Base-by-base conservation (phyloP, 768 basidiomycete genomes). In the Pleurotus tuoliensis region DNA sequence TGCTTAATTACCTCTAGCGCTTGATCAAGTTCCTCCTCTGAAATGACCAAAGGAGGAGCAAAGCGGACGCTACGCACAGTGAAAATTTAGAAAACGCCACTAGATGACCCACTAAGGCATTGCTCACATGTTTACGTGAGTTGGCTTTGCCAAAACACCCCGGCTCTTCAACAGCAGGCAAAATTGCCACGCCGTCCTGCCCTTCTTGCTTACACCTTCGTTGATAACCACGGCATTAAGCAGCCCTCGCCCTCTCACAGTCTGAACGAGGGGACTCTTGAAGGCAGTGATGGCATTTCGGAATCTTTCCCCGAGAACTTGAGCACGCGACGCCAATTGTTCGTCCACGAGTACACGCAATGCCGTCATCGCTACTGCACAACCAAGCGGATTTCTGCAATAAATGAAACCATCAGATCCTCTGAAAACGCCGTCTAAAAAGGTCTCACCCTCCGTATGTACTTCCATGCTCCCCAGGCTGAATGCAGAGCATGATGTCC, bases 221-320 rank as follows among this genome's bases (percentile, higher is more conserved):
- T 98, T 87, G 55, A 98, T 92, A 20, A 98, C 90, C 24, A 99
- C 79, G 6, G 96, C 96, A 67, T 98, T 98, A 62, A 99, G 74
- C 56, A 99, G 72, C 0, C 96, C 96, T 58, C 83, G 79, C 4
- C 94, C 96, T 20, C 96, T 84, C 13, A 98, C 92, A 43, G 80
- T 77, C 62, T 82, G 78, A 56, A 97, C 80, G 54, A 93, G 78
- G 0, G 92, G 89, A 9, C 81, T 84, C 25, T 82, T 78, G 62
- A 93, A 71, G 25, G 75, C 83, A 45, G 69, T 69, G 51, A 94
- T 70, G 1, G 77, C 78, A 0, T 71, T 61, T 53, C 95, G 86
- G 86, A 98, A 98, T 56, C 82, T 71, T 66, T 88, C 82, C 11
- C 97, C 97, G 1, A 98, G 82, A 1, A 66, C 67, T 65, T 82